These are phyloP conservation scores for Rutidosis leptorrhynchoides DNA, from an alignment of 129 eudicot species.

Conservation along the genomic window DNA sequence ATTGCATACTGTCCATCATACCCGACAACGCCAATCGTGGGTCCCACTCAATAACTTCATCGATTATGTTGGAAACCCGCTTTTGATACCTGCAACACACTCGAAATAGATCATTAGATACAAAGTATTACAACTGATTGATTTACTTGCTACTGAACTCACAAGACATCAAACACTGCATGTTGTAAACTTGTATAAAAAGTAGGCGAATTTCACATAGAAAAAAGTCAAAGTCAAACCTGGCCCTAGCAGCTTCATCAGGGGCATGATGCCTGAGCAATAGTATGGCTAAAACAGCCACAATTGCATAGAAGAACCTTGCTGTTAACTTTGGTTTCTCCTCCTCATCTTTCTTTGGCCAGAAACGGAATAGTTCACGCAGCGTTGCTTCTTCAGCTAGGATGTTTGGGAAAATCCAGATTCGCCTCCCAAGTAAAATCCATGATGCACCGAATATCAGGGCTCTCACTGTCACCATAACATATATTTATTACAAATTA, in stretches of 20 bases:
- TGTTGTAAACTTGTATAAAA: too few relatives aligned
- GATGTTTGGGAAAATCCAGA: conserved; percentile 95
- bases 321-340: conserved; percentile 92
- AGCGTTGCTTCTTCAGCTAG: conserved; percentile 98
- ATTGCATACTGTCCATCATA: conserved; percentile 83
- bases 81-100: conserved; percentile 72
- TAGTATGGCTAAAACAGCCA: conserved; percentile 59
- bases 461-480: conserved; percentile 65
- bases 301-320: conserved; percentile 70
- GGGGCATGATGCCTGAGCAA: conserved; percentile 97
- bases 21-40: conserved; percentile 93
- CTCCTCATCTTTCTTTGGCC: conserved; percentile 94
- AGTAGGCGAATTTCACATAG: not conserved
- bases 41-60: conserved; percentile 95
- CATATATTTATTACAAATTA: not conserved
- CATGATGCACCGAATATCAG: conserved; percentile 71
- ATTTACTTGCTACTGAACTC: not conserved
- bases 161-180: not conserved
- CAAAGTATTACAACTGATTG: not conserved
- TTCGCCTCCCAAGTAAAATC: conserved; percentile 82
- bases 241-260: conserved; percentile 99
- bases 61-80: conserved; percentile 95
- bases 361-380: conserved; percentile 77
- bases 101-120: not conserved
- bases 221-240: conserved; percentile 40